Evolutionary conservation across 2,329 filamentous ascomycete species (phyloP).

Genomic region (Colletotrichum salicis): DNA sequence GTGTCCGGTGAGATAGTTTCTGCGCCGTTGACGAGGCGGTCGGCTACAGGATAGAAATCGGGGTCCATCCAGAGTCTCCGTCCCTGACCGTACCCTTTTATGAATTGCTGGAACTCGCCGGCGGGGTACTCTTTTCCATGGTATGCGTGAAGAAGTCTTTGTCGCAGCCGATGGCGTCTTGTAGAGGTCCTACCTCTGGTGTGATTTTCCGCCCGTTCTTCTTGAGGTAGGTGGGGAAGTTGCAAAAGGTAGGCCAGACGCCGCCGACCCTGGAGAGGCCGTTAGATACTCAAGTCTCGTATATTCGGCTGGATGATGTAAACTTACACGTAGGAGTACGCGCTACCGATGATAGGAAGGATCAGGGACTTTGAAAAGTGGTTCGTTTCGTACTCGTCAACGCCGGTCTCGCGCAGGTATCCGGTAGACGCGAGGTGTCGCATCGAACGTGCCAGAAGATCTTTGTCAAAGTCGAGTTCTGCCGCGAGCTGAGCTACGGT

Average conservation of each 20-base stretch:
- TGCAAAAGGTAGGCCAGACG: slow-evolving; percentile 17
- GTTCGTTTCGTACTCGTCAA: slow-evolving; percentile 45
- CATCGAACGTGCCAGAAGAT: slow-evolving; percentile 43
- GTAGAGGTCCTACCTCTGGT: background rate
- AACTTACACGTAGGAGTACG: slow-evolving; percentile 42
- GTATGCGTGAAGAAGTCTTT: slow-evolving; percentile 28
- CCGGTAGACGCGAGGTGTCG: slow-evolving; percentile 49
- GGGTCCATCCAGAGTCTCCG: slow-evolving; percentile 30
- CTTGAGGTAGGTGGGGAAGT: slow-evolving; percentile 26
- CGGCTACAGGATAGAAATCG: slow-evolving; percentile 38
- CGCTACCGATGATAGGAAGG: slow-evolving; percentile 39
- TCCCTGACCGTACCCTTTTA: slow-evolving; percentile 22
- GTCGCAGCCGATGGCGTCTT: slow-evolving; percentile 8
- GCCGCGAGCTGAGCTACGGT: background rate
- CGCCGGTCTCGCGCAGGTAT: slow-evolving; percentile 44
- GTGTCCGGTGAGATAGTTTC: background rate
- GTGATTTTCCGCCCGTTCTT: slow-evolving; percentile 2
- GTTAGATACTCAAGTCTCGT: background rate
- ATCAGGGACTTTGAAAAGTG: slow-evolving; percentile 44
- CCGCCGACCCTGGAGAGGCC: background rate
- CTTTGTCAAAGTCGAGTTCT: slow-evolving; percentile 12
- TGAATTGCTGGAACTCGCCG: slow-evolving; percentile 14
- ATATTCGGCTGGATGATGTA: background rate
- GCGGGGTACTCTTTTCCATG: slow-evolving; percentile 12
- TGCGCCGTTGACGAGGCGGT: slow-evolving; percentile 41